Evolutionary conservation across 495 filamentous ascomycete species (phyloP).

Genomic region (Hypomontagnella submonticulosa): DNA sequence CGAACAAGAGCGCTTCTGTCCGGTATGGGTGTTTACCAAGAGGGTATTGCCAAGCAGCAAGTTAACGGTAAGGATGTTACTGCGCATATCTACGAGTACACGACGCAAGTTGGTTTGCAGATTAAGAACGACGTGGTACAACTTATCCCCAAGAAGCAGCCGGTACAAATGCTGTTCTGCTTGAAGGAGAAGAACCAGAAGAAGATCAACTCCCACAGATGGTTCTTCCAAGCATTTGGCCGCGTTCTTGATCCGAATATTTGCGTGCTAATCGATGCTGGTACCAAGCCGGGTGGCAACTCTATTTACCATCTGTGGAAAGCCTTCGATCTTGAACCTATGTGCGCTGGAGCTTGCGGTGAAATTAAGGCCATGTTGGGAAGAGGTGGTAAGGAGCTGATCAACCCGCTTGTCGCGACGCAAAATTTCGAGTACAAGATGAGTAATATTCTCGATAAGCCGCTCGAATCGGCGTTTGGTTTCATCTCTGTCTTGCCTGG

Average conservation of each 20-base stretch:
- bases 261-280: constrained; percentile 95
- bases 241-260: constrained; percentile 93
- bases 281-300: constrained; percentile 90
- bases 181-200: constrained; percentile 99
- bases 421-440: constrained; percentile 99
- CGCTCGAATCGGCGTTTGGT: constrained; percentile 95
- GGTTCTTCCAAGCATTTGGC: constrained; percentile 99
- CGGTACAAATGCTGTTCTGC: constrained; percentile 98
- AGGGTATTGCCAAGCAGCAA: constrained; percentile 98
- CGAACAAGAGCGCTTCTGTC: constrained; percentile 90
- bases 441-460: constrained; percentile 99
- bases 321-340: constrained; percentile 96
- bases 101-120: constrained; percentile 87
- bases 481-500: constrained; percentile 98
- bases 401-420: constrained; percentile 94
- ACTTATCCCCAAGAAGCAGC: constrained; percentile 78
- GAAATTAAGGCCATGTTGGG: constrained; percentile 99
- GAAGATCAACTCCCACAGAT: constrained; percentile 99
- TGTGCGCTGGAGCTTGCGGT: constrained; percentile 96
- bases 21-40: constrained; percentile 95
- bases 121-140: constrained; percentile 89
- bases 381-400: constrained; percentile 82
- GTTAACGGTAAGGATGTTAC: constrained; percentile 98
- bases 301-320: constrained; percentile 99
- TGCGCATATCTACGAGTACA: constrained; percentile 99